Evolutionary conservation across 768 basidiomycete species (phyloP).

Genomic region (Auricularia sp.): DNA sequence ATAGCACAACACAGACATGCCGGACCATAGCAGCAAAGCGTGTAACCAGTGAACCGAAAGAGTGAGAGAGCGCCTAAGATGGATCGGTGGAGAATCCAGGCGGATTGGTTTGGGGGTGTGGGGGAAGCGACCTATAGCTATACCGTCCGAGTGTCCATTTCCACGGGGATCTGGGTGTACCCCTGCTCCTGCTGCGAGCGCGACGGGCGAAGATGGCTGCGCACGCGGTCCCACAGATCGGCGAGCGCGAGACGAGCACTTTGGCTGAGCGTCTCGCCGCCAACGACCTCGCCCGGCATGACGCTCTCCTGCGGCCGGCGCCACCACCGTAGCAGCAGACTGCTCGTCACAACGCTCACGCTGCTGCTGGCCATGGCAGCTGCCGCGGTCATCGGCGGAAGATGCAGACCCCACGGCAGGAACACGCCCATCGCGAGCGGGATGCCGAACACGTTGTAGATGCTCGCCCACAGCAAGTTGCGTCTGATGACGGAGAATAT

Average conservation of each 20-base stretch:
- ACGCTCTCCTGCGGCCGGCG: slow-evolving; percentile 56
- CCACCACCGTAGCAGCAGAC: slow-evolving; percentile 81
- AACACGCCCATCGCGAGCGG: slow-evolving; percentile 97
- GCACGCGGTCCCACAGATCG: slow-evolving; percentile 34
- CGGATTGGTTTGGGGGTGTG: too few species aligned
- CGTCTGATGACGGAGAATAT: slow-evolving; percentile 88
- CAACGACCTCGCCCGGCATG: slow-evolving; percentile 48
- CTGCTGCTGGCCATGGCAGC: slow-evolving; percentile 97
- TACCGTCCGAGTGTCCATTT: slow-evolving; percentile 31
- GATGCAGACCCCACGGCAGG: slow-evolving; percentile 81
- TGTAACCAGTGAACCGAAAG: neutral
- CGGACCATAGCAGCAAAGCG: neutral
- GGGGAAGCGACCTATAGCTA: neutral
- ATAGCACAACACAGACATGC: neutral
- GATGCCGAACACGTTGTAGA: slow-evolving; percentile 88
- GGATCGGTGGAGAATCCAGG: too few species aligned
- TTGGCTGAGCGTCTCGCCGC: slow-evolving; percentile 28
- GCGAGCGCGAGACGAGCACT: slow-evolving; percentile 32
- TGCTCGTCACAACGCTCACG: slow-evolving; percentile 89
- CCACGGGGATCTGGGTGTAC: slow-evolving; percentile 64
- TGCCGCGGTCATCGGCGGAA: slow-evolving; percentile 98
- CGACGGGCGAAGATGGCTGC: slow-evolving; percentile 31
- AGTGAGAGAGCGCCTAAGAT: neutral
- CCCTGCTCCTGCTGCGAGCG: slow-evolving; percentile 31
- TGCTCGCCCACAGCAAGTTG: slow-evolving; percentile 92